Base-by-base conservation (phyloP, 2,329 filamentous ascomycete species). In the Juglanconis oblonga region DNA sequence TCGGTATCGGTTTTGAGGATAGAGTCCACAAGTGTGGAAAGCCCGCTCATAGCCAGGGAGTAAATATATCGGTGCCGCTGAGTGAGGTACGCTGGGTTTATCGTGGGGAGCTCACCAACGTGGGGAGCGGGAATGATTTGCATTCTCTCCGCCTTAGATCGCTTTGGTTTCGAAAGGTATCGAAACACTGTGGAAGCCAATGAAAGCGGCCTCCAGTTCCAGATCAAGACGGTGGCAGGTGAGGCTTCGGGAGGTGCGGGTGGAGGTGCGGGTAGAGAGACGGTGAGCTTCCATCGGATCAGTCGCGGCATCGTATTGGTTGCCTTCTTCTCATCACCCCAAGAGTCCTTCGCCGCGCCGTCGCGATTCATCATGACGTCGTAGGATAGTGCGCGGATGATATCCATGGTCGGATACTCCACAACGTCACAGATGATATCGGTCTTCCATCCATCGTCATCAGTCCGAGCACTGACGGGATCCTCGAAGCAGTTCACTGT, bases 401-500 rank as follows among this genome's bases (percentile, higher is more conserved):
- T 77, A 59, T 91, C 86, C 0, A 83, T 74, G 55, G 83, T 88
- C 0, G 84, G 78, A 67, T 89, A 92, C 54, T 83, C 76, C 35
- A 87, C 73, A 1, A 88, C 70, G 62, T 96, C 91, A 57, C 87
- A 85, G 35, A 86, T 76, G 24, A 95, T 78, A 61, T 87, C 79
- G 5, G 74, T 33, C 10, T 24, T 24, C 2, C 24, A 24, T 2
- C 66, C 59, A 10, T 68, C 59, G 2, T 69, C 69, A 0, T 70
- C 67, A 1, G 78, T 74, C 1, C 52, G 65, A 5, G 72, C 74
- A 17, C 6, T 35, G 35, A 74, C 14, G 24, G 24, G 24, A 2
- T 32, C 14, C 6, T 94, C 89, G 70, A 87, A 95, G 0, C 90
- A 84, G 66, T 96, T 96, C 69, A 91, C 78, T 0, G 84, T 85